phyloP scores from a whole-genome alignment of 1,139 yeast genomes.

The Yamadazyma diospyri region DNA sequence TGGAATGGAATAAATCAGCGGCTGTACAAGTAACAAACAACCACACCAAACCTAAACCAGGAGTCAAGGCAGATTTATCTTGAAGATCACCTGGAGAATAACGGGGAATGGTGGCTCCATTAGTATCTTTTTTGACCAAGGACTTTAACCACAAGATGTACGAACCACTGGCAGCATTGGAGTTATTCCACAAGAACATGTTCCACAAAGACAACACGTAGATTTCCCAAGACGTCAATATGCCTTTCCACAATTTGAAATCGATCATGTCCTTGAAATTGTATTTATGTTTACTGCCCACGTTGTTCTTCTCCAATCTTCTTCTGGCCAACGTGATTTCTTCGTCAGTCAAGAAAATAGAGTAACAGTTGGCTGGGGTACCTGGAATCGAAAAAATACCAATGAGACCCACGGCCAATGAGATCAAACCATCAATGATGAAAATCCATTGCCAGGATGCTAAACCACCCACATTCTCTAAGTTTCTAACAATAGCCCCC shows the following conservation, averaged over 20 bases:
- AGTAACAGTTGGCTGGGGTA: conserved; percentile 58
- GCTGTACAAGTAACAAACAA: conserved; percentile 35
- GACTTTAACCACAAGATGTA: conserved; percentile 48
- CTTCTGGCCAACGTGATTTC: conserved; percentile 61
- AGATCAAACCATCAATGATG: conserved; percentile 61
- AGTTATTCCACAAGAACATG: conserved; percentile 62
- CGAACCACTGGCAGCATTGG: conserved; percentile 44
- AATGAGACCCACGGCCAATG: conserved; percentile 56
- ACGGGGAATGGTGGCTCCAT: conserved; percentile 22
- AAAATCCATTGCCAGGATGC: conserved; percentile 76
- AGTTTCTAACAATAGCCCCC: conserved; percentile 49
- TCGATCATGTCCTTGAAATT: conserved; percentile 27
- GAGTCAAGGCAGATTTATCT: conserved; percentile 42
- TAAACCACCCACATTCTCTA: conserved; percentile 48
- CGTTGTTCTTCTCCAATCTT: conserved; percentile 47
- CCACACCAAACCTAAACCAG: conserved; percentile 43
- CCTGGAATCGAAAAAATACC: conserved; percentile 68
- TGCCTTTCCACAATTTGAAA: conserved; percentile 43
- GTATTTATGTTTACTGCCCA: conserved; percentile 27
- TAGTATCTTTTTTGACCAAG: conserved; percentile 18
- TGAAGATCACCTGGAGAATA: conserved; percentile 33
- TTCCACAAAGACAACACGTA: conserved; percentile 51
- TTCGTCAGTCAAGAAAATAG: conserved; percentile 56
- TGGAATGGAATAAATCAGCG: conserved; percentile 48
- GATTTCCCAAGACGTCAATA: conserved; percentile 54